phyloP scores from a whole-genome alignment of 306 rosid genomes.

The Prunus davidiana region DNA sequence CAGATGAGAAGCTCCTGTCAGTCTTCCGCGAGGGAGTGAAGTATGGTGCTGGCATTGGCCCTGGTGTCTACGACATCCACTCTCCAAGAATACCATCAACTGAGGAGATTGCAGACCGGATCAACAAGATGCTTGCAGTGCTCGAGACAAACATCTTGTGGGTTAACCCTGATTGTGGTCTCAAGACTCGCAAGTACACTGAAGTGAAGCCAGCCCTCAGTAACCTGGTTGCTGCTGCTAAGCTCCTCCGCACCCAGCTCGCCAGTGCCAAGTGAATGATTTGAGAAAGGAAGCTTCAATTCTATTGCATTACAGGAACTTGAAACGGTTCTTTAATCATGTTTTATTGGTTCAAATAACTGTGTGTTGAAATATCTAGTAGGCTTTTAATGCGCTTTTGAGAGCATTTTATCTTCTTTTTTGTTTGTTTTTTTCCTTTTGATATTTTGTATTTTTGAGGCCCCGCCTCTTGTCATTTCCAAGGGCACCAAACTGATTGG shows the following conservation, averaged over 20 bases:
- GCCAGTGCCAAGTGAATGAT: slow-evolving; percentile 59
- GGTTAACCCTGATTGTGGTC: slow-evolving; percentile 97
- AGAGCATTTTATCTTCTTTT: slow-evolving; percentile 28
- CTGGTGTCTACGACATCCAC: slow-evolving; percentile 93
- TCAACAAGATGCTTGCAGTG: slow-evolving; percentile 95
- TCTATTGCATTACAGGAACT: slow-evolving; percentile 20
- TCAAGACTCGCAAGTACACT: slow-evolving; percentile 82
- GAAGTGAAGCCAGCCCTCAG: slow-evolving; percentile 85
- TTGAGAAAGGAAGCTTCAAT: background rate
- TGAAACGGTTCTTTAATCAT: background rate
- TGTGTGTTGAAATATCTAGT: slow-evolving; percentile 42
- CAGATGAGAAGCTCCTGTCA: slow-evolving; percentile 85
- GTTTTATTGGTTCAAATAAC: slow-evolving; percentile 46
- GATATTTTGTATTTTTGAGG: slow-evolving; percentile 42
- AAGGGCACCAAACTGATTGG: slow-evolving; percentile 11
- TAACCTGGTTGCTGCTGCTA: slow-evolving; percentile 82
- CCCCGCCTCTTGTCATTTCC: slow-evolving; percentile 36
- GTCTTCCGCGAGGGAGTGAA: slow-evolving; percentile 98
- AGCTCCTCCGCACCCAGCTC: slow-evolving; percentile 73
- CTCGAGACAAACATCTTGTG: slow-evolving; percentile 90
- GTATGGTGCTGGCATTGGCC: slow-evolving; percentile 96
- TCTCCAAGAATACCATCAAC: slow-evolving; percentile 92
- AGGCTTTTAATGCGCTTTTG: slow-evolving; percentile 31
- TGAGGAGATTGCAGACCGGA: slow-evolving; percentile 85
- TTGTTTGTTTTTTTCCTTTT: background rate